These are phyloP conservation scores for Marasmius sp. DNA, from an alignment of 1,284 basidiomycete species.

Conservation along the genomic window DNA sequence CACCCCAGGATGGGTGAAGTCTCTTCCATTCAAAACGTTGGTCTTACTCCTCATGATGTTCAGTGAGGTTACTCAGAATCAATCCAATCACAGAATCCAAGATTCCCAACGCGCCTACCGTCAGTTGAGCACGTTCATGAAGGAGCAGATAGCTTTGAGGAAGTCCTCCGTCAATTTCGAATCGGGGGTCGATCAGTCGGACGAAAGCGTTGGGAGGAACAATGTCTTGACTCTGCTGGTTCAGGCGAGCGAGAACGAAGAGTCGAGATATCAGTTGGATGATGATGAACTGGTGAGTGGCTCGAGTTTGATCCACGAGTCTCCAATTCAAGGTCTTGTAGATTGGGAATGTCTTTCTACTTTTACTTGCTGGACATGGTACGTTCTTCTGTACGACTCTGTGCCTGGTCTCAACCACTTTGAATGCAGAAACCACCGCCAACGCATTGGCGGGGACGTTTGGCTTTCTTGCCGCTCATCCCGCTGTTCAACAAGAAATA, in stretches of 20 bases:
- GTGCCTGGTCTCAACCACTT: background rate
- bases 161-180: slow-evolving; percentile 29
- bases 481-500: slow-evolving; percentile 47
- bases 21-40: slow-evolving; percentile 43
- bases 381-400: slow-evolving; percentile 11
- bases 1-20: slow-evolving; percentile 42
- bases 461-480: slow-evolving; percentile 42
- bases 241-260: slow-evolving; percentile 47
- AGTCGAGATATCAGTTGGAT: slow-evolving; percentile 40
- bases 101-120: slow-evolving; percentile 21
- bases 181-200: slow-evolving; percentile 4
- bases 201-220: slow-evolving; percentile 13
- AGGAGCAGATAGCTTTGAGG: slow-evolving; percentile 33
- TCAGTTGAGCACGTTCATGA: slow-evolving; percentile 41
- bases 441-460: slow-evolving; percentile 47
- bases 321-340: slow-evolving; percentile 16
- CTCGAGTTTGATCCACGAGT: background rate
- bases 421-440: slow-evolving; percentile 47
- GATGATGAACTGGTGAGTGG: slow-evolving; percentile 47
- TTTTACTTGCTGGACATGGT: slow-evolving; percentile 61
- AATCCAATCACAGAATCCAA: slow-evolving; percentile 15
- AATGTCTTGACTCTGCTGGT: slow-evolving; percentile 52
- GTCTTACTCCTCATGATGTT: background rate
- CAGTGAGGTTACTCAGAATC: background rate
- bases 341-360: slow-evolving; percentile 54